These are phyloP conservation scores for Cadophora sp. DNA, from an alignment of 2,329 filamentous ascomycete species.

Conservation along the genomic window DNA sequence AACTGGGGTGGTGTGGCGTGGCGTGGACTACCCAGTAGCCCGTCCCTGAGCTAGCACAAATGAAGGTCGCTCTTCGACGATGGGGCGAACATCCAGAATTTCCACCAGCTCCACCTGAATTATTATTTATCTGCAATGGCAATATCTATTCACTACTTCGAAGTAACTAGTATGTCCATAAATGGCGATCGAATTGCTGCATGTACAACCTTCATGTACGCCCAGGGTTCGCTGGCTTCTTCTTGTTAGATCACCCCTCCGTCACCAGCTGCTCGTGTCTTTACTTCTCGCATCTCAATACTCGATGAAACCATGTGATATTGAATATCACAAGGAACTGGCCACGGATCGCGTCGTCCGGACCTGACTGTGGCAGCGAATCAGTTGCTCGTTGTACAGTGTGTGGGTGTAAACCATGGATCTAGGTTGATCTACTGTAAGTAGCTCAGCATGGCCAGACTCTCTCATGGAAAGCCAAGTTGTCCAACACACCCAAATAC, in stretches of 20 bases:
- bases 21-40: neutral
- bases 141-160: too few relatives aligned
- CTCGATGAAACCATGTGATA: neutral
- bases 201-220: neutral
- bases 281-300: neutral
- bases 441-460: neutral
- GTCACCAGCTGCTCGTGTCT: too few relatives aligned
- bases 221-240: neutral
- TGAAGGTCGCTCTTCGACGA: conserved; percentile 1
- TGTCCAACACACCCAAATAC: neutral
- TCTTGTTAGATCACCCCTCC: neutral
- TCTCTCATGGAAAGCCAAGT: neutral
- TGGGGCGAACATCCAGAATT: neutral
- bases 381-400: conserved; percentile 9
- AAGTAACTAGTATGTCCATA: too few relatives aligned
- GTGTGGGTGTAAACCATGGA: neutral
- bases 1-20: too few relatives aligned
- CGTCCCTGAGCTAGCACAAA: conserved; percentile 2
- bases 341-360: neutral
- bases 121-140: neutral
- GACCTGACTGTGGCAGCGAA: neutral
- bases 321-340: neutral
- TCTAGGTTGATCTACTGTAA: conserved; percentile 9
- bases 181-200: neutral
- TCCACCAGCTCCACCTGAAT: neutral